Percentiles rank a stretch among this genome's conserved stretches.
Conservation (phyloP, 768 basidiomycete genomes). For the Tylopilus felleus region DNA sequence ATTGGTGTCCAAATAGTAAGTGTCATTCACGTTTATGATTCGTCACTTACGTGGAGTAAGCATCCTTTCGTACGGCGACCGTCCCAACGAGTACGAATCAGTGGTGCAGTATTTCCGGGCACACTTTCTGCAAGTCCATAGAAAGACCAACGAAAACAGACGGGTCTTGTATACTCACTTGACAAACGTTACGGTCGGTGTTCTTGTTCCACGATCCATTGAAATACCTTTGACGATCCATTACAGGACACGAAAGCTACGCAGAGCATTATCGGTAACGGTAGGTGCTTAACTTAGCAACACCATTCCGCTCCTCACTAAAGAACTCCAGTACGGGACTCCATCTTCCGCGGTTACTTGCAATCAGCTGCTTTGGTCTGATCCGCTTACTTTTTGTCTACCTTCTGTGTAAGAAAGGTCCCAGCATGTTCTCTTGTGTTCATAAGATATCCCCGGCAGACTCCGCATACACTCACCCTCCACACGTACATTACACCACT, state of each 20-base stretch:
- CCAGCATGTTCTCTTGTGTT: constrained; percentile 9
- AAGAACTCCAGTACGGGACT: constrained; percentile 55
- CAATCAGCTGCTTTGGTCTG: constrained; percentile 69
- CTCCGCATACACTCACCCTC: not conserved
- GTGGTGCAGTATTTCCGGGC: constrained; percentile 85
- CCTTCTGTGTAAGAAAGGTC: not conserved
- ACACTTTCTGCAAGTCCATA: constrained; percentile 78
- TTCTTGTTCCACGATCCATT: not conserved
- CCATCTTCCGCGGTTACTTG: constrained; percentile 72
- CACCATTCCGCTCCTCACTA: constrained; percentile 5
- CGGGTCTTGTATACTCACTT: constrained; percentile 81
- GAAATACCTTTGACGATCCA: constrained; percentile 1
- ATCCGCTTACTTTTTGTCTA: constrained; percentile 13
- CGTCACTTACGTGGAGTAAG: constrained; percentile 34
- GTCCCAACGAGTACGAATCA: constrained; percentile 77
- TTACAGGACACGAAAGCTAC: constrained; percentile 77
- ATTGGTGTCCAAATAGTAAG: constrained; percentile 77
- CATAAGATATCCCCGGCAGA: not conserved
- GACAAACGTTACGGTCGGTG: constrained; percentile 72
- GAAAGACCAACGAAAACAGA: constrained; percentile 73
- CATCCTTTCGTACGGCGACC: constrained; percentile 78
- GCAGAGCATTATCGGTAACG: constrained; percentile 78
- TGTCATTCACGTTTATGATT: not conserved
- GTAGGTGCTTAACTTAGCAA: constrained; percentile 36
- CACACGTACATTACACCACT: constrained; percentile 5